A percentile compares a stretch with the other conserved stretches of the same genome.
Evolutionary conservation across 2,329 filamentous ascomycete genomes (phyloP).

Genomic region (Drechslerella stenobrocha): DNA sequence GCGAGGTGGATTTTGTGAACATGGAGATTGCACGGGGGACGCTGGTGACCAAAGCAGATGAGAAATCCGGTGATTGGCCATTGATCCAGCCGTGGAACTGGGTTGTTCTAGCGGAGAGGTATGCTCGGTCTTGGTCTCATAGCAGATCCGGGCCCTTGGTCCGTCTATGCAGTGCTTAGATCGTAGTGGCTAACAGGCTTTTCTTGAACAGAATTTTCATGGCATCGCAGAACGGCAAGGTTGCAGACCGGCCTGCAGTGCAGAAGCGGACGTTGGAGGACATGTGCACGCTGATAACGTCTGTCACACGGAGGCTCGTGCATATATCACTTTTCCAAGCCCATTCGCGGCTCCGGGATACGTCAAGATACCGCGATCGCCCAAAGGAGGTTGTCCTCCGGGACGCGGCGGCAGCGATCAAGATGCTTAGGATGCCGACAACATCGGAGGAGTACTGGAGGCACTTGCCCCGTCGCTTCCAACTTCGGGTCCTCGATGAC

Average conservation of each 20-base stretch:
- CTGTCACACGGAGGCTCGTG: constrained; percentile 31
- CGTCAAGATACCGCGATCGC: background rate
- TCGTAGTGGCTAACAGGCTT: constrained; percentile 14
- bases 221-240: constrained; percentile 23
- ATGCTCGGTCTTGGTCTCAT: no score
- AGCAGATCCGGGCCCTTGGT: background rate
- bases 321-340: constrained; percentile 30
- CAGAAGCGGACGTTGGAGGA: constrained; percentile 35
- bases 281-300: constrained; percentile 15
- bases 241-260: constrained; percentile 15
- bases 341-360: constrained; percentile 18
- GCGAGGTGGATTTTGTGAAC: constrained; percentile 9
- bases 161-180: background rate
- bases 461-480: constrained; percentile 16
- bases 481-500: constrained; percentile 17
- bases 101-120: constrained; percentile 33
- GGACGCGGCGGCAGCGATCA: constrained; percentile 29
- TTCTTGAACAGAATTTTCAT: constrained; percentile 33
- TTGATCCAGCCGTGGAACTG: constrained; percentile 25
- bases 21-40: constrained; percentile 17
- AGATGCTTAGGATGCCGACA: constrained; percentile 37
- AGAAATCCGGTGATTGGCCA: background rate
- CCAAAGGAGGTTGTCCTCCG: constrained; percentile 3
- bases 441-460: constrained; percentile 48
- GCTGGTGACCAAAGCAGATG: background rate